These are phyloP conservation scores for Rhizopogon vinicolor DNA, from an alignment of 768 basidiomycete species.

Conservation along the genomic window DNA sequence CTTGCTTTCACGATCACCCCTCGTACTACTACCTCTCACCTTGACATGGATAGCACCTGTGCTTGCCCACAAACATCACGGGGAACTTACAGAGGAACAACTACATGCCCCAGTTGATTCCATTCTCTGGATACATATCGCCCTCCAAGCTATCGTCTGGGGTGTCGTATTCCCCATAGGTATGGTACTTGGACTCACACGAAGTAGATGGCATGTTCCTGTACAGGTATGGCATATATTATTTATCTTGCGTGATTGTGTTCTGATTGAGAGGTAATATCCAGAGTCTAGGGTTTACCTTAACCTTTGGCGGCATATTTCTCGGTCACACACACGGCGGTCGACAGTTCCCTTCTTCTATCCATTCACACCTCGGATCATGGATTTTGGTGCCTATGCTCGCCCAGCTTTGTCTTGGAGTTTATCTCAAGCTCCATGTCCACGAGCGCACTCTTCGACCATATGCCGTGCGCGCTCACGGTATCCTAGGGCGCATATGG, in stretches of 20 bases:
- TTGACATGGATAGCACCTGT: neutral
- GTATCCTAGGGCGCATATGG: slow-evolving; percentile 77
- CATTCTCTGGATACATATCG: slow-evolving; percentile 80
- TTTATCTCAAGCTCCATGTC: slow-evolving; percentile 91
- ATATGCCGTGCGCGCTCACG: slow-evolving; percentile 65
- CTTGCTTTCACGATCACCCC: neutral
- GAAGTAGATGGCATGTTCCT: slow-evolving; percentile 89
- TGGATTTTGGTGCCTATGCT: slow-evolving; percentile 55
- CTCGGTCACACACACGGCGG: slow-evolving; percentile 89
- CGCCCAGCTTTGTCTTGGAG: slow-evolving; percentile 65
- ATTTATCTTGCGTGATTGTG: neutral
- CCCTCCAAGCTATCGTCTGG: slow-evolving; percentile 76
- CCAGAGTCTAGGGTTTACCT: slow-evolving; percentile 60
- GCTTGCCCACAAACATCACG: slow-evolving; percentile 58
- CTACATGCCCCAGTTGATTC: slow-evolving; percentile 64
- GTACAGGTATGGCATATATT: slow-evolving; percentile 52
- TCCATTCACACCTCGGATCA: slow-evolving; percentile 64
- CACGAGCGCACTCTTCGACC: slow-evolving; percentile 72
- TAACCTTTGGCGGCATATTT: slow-evolving; percentile 70
- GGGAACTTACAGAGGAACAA: slow-evolving; percentile 59
- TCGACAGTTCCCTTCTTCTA: slow-evolving; percentile 66
- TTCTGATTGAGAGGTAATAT: neutral
- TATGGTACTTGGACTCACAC: slow-evolving; percentile 70
- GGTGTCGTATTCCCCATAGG: slow-evolving; percentile 83
- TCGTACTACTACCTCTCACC: neutral